Base-by-base conservation (phyloP, 768 basidiomycete species). In the Leccinum aurantiacum region DNA sequence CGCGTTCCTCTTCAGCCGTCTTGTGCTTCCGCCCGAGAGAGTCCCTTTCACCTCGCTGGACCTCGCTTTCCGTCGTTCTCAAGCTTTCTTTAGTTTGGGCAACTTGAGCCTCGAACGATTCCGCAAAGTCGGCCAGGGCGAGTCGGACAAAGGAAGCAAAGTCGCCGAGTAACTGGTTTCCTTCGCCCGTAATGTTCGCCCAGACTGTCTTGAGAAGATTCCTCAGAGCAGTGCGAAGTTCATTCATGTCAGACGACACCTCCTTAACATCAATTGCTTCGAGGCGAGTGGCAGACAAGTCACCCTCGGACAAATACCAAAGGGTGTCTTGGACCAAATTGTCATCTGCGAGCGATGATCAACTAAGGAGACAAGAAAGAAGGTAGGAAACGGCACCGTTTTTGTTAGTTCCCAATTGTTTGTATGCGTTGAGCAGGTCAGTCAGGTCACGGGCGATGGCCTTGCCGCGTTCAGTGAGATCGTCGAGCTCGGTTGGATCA, bases 101-200 rank as follows among this genome's bases (percentile, higher is more conserved):
- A 0, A 88, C 89, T 54, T 78, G 76, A 0, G 70, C 65, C 63
- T 88, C 84, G 19, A 90, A 60, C 17, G 80, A 71, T 54, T 87
- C 87, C 1, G 88, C 87, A 0, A 83, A 80, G 57, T 90, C 87
- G 0, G 88, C 87, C 48, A 90, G 73, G 3, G 86, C 80, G 31
- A 88, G 79, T 0, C 89, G 84, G 1, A 79, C 64, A 63, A 90
- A 27, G 29, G 87, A 89, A 6, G 85, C 77, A 64, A 89, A 81
- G 69, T 90, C 89, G 56, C 78, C 72, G 63, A 87, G 75, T 25
- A 88, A 74, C 35, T 79, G 78, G 47, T 75, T 72, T 14, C 83
- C 81, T 67, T 88, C 87, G 4, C 80, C 76, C 0, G 81, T 73
- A 25, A 86, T 49, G 29, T 81, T 84, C 2, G 78, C 67, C 80